Evolutionary conservation across 495 filamentous ascomycete species (phyloP).

Genomic region (Xylaria venustula): DNA sequence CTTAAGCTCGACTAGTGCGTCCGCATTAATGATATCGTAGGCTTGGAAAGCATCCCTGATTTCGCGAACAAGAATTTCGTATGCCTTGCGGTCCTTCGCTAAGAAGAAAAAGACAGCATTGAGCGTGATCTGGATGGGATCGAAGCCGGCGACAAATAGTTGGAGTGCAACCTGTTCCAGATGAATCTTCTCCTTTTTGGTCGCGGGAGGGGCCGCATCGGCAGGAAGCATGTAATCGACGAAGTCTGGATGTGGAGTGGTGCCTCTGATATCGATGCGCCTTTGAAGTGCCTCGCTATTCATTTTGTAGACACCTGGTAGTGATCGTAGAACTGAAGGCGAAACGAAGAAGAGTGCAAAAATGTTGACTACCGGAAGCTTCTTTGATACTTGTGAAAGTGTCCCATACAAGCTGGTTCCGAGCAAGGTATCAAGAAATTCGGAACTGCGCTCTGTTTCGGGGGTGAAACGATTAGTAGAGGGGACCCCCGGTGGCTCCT

Average conservation of each 20-base stretch:
- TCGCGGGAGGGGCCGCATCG: conserved; percentile 14
- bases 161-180: conserved; percentile 24
- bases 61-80: conserved; percentile 11
- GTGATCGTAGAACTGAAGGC: conserved; percentile 1
- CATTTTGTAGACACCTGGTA: conserved; percentile 12
- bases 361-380: conserved; percentile 12
- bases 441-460: conserved; percentile 12
- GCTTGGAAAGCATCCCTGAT: conserved; percentile 16
- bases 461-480: not conserved
- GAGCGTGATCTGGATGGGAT: conserved; percentile 19
- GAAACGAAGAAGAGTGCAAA: conserved; percentile 16
- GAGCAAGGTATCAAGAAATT: conserved; percentile 19
- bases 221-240: conserved; percentile 25
- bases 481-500: not conserved
- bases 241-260: conserved; percentile 21
- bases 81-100: conserved; percentile 19
- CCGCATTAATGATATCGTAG: conserved; percentile 19
- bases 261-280: conserved; percentile 22
- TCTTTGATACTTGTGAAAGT: conserved; percentile 17
- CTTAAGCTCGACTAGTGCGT: conserved; percentile 10
- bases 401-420: conserved; percentile 17
- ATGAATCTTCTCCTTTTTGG: conserved; percentile 20
- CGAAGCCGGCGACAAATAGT: conserved; percentile 25
- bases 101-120: conserved; percentile 18
- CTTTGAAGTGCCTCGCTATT: conserved; percentile 18